phyloP scores from a whole-genome alignment of 2,329 filamentous ascomycete species.

The Zasmidium cellare region DNA sequence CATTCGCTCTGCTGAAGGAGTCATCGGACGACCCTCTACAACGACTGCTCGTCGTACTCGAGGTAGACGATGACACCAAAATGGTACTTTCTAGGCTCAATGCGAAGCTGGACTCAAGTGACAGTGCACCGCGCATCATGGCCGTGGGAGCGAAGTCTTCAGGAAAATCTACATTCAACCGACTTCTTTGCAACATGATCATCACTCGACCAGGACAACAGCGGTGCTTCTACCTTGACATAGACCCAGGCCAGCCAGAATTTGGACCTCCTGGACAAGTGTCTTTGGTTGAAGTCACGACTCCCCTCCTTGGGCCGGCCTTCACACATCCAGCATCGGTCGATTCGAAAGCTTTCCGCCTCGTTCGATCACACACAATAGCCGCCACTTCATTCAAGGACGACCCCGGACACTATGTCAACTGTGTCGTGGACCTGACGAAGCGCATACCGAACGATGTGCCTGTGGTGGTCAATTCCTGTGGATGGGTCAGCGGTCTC shows the following conservation, averaged over 20 bases:
- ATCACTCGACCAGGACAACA: slow-evolving; percentile 48
- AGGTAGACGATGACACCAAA: slow-evolving; percentile 28
- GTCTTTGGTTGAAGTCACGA: slow-evolving; percentile 62
- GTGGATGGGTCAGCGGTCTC: slow-evolving; percentile 71
- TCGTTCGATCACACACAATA: slow-evolving; percentile 65
- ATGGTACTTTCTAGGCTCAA: slow-evolving; percentile 46
- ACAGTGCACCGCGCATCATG: slow-evolving; percentile 47
- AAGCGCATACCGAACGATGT: slow-evolving; percentile 51
- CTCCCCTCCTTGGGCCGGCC: slow-evolving; percentile 64
- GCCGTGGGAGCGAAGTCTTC: slow-evolving; percentile 70
- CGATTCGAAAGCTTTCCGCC: slow-evolving; percentile 28
- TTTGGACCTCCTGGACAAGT: slow-evolving; percentile 69
- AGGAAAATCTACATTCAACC: slow-evolving; percentile 74
- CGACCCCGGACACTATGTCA: slow-evolving; percentile 66
- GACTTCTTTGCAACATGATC: slow-evolving; percentile 65
- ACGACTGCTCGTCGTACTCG: slow-evolving; percentile 28
- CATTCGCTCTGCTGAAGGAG: slow-evolving; percentile 35
- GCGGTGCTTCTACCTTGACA: slow-evolving; percentile 61
- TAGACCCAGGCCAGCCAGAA: slow-evolving; percentile 77
- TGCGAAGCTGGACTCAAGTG: slow-evolving; percentile 28
- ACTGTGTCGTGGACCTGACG: slow-evolving; percentile 64
- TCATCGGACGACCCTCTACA: slow-evolving; percentile 24
- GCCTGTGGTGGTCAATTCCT: slow-evolving; percentile 71
- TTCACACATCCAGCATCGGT: slow-evolving; percentile 60
- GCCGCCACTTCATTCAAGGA: slow-evolving; percentile 65